phyloP scores from a whole-genome alignment of 495 filamentous ascomycete genomes.

The Hypoxylon subgilvum region DNA sequence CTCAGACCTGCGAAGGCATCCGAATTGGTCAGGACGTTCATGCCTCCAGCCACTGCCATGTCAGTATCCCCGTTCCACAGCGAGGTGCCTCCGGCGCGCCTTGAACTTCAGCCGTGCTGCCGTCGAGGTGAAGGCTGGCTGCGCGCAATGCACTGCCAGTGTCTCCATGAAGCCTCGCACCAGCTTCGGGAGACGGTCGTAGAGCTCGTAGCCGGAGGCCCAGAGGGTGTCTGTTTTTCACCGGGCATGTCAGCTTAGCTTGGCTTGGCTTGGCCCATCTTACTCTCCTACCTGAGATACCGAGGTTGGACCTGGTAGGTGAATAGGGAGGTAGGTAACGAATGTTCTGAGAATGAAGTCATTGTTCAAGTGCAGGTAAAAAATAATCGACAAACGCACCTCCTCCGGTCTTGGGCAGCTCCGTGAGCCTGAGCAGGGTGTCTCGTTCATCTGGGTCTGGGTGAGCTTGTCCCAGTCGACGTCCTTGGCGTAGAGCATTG shows the following conservation, averaged over 20 bases:
- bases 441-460: conserved; percentile 55
- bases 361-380: no score
- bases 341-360: no score
- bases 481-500: conserved; percentile 60
- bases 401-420: conserved; percentile 74
- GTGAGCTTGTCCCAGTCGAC: conserved; percentile 38
- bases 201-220: conserved; percentile 79
- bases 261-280: no score
- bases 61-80: no score
- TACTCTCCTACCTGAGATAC: no score
- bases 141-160: conserved; percentile 69
- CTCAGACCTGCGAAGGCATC: no score
- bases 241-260: background rate
- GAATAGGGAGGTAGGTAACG: no score
- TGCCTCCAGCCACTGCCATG: no score
- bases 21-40: no score
- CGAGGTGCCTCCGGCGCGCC: conserved; percentile 72
- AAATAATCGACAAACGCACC: conserved; percentile 51
- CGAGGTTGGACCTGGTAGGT: no score
- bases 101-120: conserved; percentile 63
- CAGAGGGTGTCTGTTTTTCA: conserved; percentile 69
- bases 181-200: conserved; percentile 72
- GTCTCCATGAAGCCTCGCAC: conserved; percentile 71
- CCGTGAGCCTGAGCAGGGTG: conserved; percentile 62
- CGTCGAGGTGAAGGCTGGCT: conserved; percentile 63